Evolutionary conservation across 352 stramenopile species (phyloP).

Genomic region (Globisporangium cylindrosporum): DNA sequence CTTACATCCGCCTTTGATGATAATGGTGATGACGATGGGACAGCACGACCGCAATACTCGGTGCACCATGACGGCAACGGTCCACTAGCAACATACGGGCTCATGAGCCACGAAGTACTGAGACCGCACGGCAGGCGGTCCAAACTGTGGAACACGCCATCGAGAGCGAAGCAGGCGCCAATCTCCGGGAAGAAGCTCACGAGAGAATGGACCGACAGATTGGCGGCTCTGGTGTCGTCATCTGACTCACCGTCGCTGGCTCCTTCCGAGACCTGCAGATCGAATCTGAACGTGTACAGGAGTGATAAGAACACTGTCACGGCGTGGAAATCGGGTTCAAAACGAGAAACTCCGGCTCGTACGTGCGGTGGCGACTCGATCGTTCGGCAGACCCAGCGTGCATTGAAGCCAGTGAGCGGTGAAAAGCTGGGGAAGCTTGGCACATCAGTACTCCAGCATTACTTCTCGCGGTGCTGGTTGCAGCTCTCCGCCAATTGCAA

Average conservation of each 20-base stretch:
- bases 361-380: neutral
- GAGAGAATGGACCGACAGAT: neutral
- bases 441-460: neutral
- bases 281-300: conserved; percentile 10
- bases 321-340: neutral
- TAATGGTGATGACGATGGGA: no score
- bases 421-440: neutral
- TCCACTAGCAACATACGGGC: neutral
- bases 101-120: conserved; percentile 4
- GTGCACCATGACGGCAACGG: neutral
- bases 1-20: neutral
- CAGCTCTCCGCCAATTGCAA: conserved; percentile 1
- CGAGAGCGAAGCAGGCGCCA: conserved; percentile 4
- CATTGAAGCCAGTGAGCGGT: conserved; percentile 1
- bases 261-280: neutral
- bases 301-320: neutral
- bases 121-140: conserved; percentile 7
- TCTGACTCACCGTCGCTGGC: no score
- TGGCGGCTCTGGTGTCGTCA: neutral
- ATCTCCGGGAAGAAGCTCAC: conserved; percentile 16
- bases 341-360: neutral
- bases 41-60: conserved; percentile 11
- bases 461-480: neutral
- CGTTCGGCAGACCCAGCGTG: conserved; percentile 18
- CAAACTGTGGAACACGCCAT: conserved; percentile 3